phyloP scores from a whole-genome alignment of 1,284 basidiomycete species.

The Porodaedalea pini region DNA sequence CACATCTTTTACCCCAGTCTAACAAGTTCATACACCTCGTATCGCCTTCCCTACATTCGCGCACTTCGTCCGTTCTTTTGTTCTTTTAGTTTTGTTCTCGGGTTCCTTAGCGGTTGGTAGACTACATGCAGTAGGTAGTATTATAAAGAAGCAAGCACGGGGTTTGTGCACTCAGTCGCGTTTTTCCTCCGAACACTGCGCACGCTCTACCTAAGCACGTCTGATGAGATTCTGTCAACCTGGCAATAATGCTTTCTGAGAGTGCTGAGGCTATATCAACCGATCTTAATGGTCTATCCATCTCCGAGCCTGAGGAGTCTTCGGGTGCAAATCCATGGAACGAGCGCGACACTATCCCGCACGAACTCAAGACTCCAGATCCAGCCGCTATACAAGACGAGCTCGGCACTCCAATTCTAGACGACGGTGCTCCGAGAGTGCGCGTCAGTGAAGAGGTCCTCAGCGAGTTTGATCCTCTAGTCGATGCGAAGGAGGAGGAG shows the following conservation, averaged over 20 bases:
- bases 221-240: neutral
- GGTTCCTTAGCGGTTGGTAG: no score
- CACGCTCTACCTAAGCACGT: neutral
- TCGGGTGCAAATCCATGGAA: constrained; percentile 4
- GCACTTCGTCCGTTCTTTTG: no score
- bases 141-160: no score
- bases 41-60: no score
- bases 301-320: neutral
- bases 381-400: neutral
- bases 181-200: no score
- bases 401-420: neutral
- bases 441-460: constrained; percentile 39
- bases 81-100: no score
- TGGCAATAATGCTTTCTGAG: neutral
- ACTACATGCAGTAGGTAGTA: no score
- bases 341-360: neutral
- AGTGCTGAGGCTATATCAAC: neutral
- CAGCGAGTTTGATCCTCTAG: constrained; percentile 65
- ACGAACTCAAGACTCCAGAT: constrained; percentile 9
- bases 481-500: constrained; percentile 49
- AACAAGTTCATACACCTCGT: no score
- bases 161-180: no score
- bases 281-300: neutral
- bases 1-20: no score
- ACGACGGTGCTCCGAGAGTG: neutral